Percentiles rank a stretch among this genome's conserved stretches.
These are phyloP conservation scores for Talaromyces sp. DNA, from an alignment of 2,329 filamentous ascomycete genomes.

Conservation along the genomic window DNA sequence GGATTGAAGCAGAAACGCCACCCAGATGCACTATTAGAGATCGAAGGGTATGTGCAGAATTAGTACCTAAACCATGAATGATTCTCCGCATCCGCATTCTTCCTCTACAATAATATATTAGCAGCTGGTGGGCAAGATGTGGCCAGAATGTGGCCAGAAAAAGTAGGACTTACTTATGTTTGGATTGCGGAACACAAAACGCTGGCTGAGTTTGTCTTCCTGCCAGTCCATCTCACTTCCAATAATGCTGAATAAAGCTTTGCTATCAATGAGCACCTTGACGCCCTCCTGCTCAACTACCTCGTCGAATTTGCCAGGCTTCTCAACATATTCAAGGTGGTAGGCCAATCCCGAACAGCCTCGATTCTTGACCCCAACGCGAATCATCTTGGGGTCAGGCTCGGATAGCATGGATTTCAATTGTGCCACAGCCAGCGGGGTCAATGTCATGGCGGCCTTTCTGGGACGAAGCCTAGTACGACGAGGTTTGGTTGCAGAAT, in stretches of 20 bases:
- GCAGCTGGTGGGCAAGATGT: conserved; percentile 17
- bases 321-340: conserved; percentile 90
- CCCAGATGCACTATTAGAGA: conserved; percentile 24
- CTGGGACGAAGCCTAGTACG: conserved; percentile 67
- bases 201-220: conserved; percentile 86
- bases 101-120: conserved; percentile 62
- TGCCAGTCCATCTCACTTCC: conserved; percentile 99
- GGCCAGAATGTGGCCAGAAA: not conserved
- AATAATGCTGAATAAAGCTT: conserved; percentile 95
- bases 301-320: conserved; percentile 82
- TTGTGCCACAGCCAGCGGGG: conserved; percentile 71
- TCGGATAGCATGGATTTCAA: conserved; percentile 71
- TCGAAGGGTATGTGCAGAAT: conserved; percentile 12
- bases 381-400: conserved; percentile 86
- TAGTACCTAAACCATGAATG: conserved; percentile 66
- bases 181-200: conserved; percentile 92
- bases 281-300: conserved; percentile 93
- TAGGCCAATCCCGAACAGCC: conserved; percentile 93
- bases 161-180: conserved; percentile 78
- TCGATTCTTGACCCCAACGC: conserved; percentile 87
- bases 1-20: conserved; percentile 22
- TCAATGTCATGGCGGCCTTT: conserved; percentile 87
- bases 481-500: conserved; percentile 49
- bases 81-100: conserved; percentile 92
- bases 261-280: conserved; percentile 92